Percentiles rank a stretch among this genome's conserved stretches.
Evolutionary conservation across 768 basidiomycete species (phyloP).

Genomic region (Termitomyces sp.): DNA sequence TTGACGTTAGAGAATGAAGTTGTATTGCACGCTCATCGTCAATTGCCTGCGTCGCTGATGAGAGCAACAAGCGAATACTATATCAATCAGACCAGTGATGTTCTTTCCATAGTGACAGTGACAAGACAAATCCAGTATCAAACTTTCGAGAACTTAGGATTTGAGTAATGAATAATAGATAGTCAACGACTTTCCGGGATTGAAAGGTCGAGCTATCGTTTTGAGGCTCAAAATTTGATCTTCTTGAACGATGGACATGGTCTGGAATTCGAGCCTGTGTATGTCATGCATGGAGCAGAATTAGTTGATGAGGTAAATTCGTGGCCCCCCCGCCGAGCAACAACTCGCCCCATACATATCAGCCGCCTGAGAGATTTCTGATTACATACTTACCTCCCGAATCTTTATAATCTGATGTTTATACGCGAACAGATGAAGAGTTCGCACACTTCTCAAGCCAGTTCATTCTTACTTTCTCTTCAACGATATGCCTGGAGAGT

Average conservation of each 20-base stretch:
- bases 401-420: not conserved
- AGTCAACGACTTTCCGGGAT: not conserved
- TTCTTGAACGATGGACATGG: not conserved
- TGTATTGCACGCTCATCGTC: not conserved
- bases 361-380: not conserved
- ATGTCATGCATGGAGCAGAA: not conserved
- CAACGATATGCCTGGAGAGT: slow-evolving; percentile 9
- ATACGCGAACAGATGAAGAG: not conserved
- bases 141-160: not conserved
- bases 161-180: too few species aligned
- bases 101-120: not conserved
- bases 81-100: not conserved
- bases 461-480: not conserved
- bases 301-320: not conserved
- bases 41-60: not conserved
- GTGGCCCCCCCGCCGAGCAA: too few species aligned
- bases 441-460: not conserved
- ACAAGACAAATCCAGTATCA: not conserved
- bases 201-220: not conserved
- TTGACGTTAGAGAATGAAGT: not conserved
- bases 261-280: not conserved
- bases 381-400: not conserved
- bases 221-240: not conserved
- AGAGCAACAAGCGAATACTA: not conserved
- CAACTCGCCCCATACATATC: too few species aligned